phyloP scores from a whole-genome alignment of 2,329 filamentous ascomycete genomes.

The Trichoderma asperellum region DNA sequence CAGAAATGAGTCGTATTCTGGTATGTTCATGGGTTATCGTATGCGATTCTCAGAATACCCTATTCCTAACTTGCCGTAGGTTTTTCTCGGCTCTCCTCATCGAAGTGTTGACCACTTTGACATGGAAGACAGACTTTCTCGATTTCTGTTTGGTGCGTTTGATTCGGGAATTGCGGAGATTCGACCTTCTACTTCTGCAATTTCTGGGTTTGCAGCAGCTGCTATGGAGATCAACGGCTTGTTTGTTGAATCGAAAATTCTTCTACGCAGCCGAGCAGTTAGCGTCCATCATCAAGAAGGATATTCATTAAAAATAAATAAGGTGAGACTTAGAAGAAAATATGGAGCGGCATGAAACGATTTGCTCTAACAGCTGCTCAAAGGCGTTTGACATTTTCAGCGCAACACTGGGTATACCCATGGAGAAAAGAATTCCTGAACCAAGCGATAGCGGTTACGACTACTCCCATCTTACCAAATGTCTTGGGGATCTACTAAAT shows the following conservation, averaged over 20 bases:
- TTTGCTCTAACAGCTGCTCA: background rate
- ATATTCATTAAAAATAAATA: conserved; percentile 1
- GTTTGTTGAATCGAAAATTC: conserved; percentile 27
- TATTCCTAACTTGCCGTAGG: conserved; percentile 11
- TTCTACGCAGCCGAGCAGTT: conserved; percentile 25
- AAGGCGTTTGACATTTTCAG: conserved; percentile 26
- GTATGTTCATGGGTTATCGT: background rate
- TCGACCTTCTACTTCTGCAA: conserved; percentile 23
- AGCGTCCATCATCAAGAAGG: conserved; percentile 8
- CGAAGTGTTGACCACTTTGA: conserved; percentile 20
- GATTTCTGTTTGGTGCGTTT: conserved; percentile 25
- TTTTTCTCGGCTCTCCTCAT: conserved; percentile 26
- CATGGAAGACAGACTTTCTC: conserved; percentile 29
- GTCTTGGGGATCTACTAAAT: background rate
- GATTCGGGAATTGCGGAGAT: background rate
- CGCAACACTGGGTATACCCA: conserved; percentile 25
- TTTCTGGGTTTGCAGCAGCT: conserved; percentile 25
- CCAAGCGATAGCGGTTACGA: background rate
- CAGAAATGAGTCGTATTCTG: conserved; percentile 25
- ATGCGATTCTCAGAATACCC: too few relatives aligned
- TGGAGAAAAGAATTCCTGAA: conserved; percentile 27
- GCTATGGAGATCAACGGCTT: conserved; percentile 28
- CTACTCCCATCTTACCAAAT: background rate
- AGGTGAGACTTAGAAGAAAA: background rate
- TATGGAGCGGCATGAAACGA: background rate